Evolutionary conservation across 768 basidiomycete species (phyloP), one percentile per base, ranked within the genome.

Genomic region (Boletus insuetus): DNA sequence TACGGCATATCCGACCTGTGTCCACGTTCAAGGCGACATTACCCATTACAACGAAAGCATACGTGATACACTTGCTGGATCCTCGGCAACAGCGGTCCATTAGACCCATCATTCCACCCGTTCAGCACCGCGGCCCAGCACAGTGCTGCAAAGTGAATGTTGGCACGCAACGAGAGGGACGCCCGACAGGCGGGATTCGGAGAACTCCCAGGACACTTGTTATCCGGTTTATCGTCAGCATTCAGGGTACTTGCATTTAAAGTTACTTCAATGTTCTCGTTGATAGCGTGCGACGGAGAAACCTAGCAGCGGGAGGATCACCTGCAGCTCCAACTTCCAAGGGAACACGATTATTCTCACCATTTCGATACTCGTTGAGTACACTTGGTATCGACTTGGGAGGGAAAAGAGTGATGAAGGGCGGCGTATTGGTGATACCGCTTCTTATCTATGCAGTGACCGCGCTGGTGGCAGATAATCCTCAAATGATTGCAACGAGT

Each of bases 1-100:
- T 10, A 78, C 51, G 1, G 76, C 69, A 61, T 78, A 84, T 14
- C 73, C 72, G 26, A 81, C 71, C 78, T 82, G 31, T 31, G 13
- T 32, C 45, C 20, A 5, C 20, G n/a, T 53, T 49, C 46, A 45
- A 31, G n/a, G 14, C 8, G 3, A 24, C 17, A 39, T 24, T 20
- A n/a, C n/a, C 22, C 11, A 40, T 10, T 14, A 3, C 8, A 32
- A 38, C 2, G 26, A 48, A 7, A 12, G 42, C 58, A 22, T 48
- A 58, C 54, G 39, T 51, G 50, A 38, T 58, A 55, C 2, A 55
- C 44, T 38, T 47, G 37, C 35, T 58, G 58, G 13, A 60, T 53
- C 14, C 47, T 56, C 2, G 55, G 59, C n/a, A 59, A 38, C 22
- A 57, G 26, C 7, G 55, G 48, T 16, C 58, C 49, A 10, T 38